These are phyloP conservation scores for Gossypium raimondii DNA, from an alignment of 345 rosid species.

Conservation along the genomic window DNA sequence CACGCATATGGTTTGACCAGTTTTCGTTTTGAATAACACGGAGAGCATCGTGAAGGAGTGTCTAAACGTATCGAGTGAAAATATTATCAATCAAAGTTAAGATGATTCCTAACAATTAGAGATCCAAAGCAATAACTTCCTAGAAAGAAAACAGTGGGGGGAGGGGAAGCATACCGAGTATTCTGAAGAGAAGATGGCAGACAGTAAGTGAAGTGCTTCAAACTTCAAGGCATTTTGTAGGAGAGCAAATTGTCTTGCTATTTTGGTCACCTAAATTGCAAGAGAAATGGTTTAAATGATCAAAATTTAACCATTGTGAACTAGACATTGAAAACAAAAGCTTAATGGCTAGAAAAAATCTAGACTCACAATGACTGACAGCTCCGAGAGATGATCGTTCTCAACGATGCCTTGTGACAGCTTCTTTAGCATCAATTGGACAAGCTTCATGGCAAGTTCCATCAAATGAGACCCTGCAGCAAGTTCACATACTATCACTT, in stretches of 20 bases:
- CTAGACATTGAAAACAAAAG: neutral
- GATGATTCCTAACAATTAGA: neutral
- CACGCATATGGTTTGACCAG: constrained; percentile 62
- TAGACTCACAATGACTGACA: constrained; percentile 60
- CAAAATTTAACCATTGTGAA: neutral
- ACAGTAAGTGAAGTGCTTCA: constrained; percentile 76
- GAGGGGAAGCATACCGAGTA: constrained; percentile 35
- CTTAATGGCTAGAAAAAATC: constrained; percentile 7
- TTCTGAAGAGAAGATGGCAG: constrained; percentile 60
- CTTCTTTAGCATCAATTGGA: constrained; percentile 52
- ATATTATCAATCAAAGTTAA: constrained; percentile 8
- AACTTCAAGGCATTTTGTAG: constrained; percentile 77
- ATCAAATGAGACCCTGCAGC: constrained; percentile 62
- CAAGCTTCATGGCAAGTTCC: constrained; percentile 68
- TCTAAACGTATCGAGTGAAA: constrained; percentile 36
- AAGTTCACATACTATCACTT: constrained; percentile 10
- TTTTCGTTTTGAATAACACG: constrained; percentile 36
- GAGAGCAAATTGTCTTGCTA: constrained; percentile 71
- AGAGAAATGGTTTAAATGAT: neutral
- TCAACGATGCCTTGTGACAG: constrained; percentile 34
- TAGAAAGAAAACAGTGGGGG: neutral
- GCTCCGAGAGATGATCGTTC: constrained; percentile 37
- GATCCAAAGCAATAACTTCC: neutral
- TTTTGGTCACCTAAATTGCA: constrained; percentile 45
- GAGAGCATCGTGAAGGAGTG: constrained; percentile 52